Evolutionary conservation across 768 basidiomycete genomes (phyloP).

Genomic region (Collybia nuda): DNA sequence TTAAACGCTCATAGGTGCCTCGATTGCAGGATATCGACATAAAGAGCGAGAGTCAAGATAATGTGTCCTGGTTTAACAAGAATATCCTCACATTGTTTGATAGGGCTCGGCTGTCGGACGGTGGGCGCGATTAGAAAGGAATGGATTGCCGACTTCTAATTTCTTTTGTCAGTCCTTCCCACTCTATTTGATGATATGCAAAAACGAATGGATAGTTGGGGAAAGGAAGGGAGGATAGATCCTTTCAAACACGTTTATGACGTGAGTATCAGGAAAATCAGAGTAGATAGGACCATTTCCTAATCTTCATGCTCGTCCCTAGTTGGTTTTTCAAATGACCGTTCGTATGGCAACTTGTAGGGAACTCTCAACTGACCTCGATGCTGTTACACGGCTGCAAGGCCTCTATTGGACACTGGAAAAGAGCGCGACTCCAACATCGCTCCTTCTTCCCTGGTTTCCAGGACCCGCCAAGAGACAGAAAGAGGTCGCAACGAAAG

Average conservation of each 20-base stretch:
- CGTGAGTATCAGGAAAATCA: conserved; percentile 8
- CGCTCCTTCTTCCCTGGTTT: conserved; percentile 33
- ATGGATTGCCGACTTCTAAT: background rate
- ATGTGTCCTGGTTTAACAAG: conserved; percentile 20
- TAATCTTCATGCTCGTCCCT: background rate
- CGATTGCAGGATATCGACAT: conserved; percentile 22
- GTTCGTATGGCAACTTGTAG: conserved; percentile 27
- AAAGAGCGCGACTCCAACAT: conserved; percentile 29
- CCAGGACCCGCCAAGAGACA: conserved; percentile 27
- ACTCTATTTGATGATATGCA: conserved; percentile 22
- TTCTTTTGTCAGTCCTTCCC: conserved; percentile 18
- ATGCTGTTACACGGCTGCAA: conserved; percentile 16
- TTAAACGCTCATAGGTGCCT: conserved; percentile 15
- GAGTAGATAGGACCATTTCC: background rate
- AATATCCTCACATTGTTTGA: conserved; percentile 10
- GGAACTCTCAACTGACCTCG: conserved; percentile 21
- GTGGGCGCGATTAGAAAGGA: background rate
- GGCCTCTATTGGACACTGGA: conserved; percentile 22
- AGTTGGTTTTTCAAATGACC: conserved; percentile 30
- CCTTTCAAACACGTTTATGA: conserved; percentile 24
- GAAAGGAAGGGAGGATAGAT: conserved; percentile 18
- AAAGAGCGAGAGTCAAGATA: conserved; percentile 9
- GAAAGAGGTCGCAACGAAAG: conserved; percentile 28
- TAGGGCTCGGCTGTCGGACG: conserved; percentile 11
- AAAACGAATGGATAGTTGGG: conserved; percentile 19